These are phyloP conservation scores for Ophiosphaerella narmari DNA, from an alignment of 2,329 filamentous ascomycete genomes.

Conservation along the genomic window DNA sequence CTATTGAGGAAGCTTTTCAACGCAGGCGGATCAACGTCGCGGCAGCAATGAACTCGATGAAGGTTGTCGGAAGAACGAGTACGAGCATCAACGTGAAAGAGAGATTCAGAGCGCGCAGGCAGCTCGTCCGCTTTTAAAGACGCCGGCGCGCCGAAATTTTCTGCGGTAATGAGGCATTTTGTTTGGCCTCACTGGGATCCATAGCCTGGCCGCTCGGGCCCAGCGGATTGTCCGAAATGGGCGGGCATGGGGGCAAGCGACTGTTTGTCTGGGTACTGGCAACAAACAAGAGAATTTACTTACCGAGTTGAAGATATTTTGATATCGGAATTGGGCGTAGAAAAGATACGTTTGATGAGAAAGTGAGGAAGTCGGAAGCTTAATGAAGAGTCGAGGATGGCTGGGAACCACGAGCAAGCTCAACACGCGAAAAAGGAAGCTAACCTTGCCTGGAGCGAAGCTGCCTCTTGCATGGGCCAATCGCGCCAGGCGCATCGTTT, in stretches of 20 bases:
- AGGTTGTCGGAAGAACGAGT: constrained; percentile 32
- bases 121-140: constrained; percentile 37
- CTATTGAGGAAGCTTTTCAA: constrained; percentile 38
- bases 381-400: constrained; percentile 4
- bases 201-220: constrained; percentile 28
- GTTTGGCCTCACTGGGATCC: constrained; percentile 27
- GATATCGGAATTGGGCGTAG: constrained; percentile 10
- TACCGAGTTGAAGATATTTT: constrained; percentile 30
- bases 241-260: constrained; percentile 25
- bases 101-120: constrained; percentile 16
- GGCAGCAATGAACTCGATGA: constrained; percentile 19
- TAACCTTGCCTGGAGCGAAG: constrained; percentile 3
- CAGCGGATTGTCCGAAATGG: constrained; percentile 32
- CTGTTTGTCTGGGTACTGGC: constrained; percentile 20
- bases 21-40: constrained; percentile 33
- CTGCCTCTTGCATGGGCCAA: constrained; percentile 3
- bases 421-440: background rate
- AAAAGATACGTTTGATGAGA: background rate
- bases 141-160: constrained; percentile 39
- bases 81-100: constrained; percentile 36
- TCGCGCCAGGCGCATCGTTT: constrained; percentile 2
- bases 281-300: constrained; percentile 24
- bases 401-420: constrained; percentile 1
- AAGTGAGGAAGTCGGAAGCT: constrained; percentile 10
- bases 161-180: constrained; percentile 45